A percentile compares a stretch with the other conserved stretches of the same genome.
These are phyloP conservation scores for Stenogyne calaminthoides DNA, from an alignment of 305 asterid genomes.

Conservation along the genomic window DNA sequence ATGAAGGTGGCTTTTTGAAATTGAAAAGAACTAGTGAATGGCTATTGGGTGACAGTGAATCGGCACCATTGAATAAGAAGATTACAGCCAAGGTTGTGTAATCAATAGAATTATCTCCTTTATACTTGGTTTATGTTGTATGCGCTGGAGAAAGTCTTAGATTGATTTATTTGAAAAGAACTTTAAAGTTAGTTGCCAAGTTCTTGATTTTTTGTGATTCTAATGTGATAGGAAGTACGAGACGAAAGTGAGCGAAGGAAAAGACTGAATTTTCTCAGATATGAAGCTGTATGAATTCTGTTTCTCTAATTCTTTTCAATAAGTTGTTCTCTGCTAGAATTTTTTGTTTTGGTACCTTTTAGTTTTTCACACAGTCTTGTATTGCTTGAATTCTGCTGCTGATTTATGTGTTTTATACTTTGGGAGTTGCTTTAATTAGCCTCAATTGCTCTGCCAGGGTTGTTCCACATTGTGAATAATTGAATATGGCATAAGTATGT, in stretches of 20 bases:
- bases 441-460: neutral
- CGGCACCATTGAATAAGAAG: constrained; percentile 81
- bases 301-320: constrained; percentile 19
- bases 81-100: constrained; percentile 55
- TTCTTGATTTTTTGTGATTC: constrained; percentile 16
- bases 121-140: neutral
- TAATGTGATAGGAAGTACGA: constrained; percentile 60
- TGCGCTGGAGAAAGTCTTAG: neutral
- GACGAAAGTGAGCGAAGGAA: constrained; percentile 72
- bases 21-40: constrained; percentile 74
- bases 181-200: neutral
- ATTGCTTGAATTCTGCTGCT: neutral
- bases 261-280: constrained; percentile 70
- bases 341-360: neutral
- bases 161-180: neutral
- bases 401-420: neutral
- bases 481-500: neutral
- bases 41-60: constrained; percentile 60
- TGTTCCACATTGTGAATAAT: neutral
- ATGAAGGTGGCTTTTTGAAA: constrained; percentile 82
- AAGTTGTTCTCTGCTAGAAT: neutral
- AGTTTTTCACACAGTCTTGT: neutral
- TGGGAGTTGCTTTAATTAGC: neutral
- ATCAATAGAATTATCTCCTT: neutral
- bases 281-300: constrained; percentile 79